Percentiles rank a stretch among this genome's conserved stretches.
Conservation (phyloP, 1,139 yeast species). For the Debaryomyces udenii region DNA sequence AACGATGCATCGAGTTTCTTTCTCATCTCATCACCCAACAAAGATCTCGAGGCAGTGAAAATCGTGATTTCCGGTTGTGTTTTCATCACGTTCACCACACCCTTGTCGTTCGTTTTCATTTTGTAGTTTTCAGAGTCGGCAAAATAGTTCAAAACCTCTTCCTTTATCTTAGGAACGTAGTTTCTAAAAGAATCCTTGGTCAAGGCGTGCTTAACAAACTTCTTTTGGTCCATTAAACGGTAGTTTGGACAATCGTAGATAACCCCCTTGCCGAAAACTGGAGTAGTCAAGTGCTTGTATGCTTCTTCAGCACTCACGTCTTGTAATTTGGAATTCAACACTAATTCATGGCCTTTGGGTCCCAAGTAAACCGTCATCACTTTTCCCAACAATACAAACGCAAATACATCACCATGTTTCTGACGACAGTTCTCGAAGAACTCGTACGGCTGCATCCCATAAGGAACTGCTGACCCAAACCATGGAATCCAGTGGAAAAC, state of each 20-base stretch:
- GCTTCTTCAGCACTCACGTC: constrained; percentile 98
- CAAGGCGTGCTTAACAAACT: constrained; percentile 88
- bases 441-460: constrained; percentile 91
- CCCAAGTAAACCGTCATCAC: constrained; percentile 96
- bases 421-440: constrained; percentile 78
- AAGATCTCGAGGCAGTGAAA: constrained; percentile 90
- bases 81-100: constrained; percentile 71
- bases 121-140: constrained; percentile 52
- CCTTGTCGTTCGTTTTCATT: constrained; percentile 41
- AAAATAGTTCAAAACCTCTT: constrained; percentile 74
- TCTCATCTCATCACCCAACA: constrained; percentile 92
- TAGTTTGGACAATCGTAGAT: constrained; percentile 95
- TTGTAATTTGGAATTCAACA: constrained; percentile 83
- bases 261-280: constrained; percentile 96
- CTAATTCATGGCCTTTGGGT: constrained; percentile 97
- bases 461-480: constrained; percentile 87
- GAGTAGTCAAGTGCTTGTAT: constrained; percentile 91
- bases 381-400: constrained; percentile 85
- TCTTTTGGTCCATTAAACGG: constrained; percentile 96
- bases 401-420: constrained; percentile 89
- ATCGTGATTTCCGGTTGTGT: constrained; percentile 95
- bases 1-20: constrained; percentile 78
- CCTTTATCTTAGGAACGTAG: constrained; percentile 86
- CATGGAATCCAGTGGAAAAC: constrained; percentile 95
- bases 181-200: constrained; percentile 80